phyloP scores from a whole-genome alignment of 2,329 filamentous ascomycete genomes.

The Beauveria medogensis region DNA sequence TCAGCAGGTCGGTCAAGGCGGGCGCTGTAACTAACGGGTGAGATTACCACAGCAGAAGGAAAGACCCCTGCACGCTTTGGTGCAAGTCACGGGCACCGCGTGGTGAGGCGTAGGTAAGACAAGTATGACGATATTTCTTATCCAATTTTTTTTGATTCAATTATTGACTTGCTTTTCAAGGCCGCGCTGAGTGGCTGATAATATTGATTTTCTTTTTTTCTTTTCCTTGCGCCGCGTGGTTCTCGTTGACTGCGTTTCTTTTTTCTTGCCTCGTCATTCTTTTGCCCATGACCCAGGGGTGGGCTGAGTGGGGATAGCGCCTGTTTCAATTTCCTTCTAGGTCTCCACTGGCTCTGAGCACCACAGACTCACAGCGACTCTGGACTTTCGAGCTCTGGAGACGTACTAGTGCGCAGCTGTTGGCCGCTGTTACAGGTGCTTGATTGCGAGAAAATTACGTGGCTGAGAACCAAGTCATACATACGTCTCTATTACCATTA shows the following conservation, averaged over 20 bases:
- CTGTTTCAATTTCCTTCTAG: conserved; percentile 13
- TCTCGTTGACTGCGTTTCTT: not conserved
- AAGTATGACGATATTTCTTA: not conserved
- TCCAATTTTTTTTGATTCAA: not conserved
- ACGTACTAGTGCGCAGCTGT: not conserved
- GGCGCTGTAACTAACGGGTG: not conserved
- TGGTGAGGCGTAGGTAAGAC: not conserved
- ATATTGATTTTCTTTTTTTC: not conserved
- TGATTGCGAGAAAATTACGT: no score
- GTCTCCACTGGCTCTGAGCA: not conserved
- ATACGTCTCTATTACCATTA: no score
- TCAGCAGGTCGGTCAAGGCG: not conserved
- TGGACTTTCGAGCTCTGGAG: not conserved
- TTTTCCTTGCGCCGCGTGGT: not conserved
- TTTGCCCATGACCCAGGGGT: conserved; percentile 7
- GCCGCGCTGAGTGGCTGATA: not conserved
- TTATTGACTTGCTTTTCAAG: not conserved
- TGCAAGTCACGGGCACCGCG: not conserved
- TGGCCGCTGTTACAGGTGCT: not conserved
- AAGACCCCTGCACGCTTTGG: not conserved
- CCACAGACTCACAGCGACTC: not conserved
- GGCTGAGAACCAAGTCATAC: no score
- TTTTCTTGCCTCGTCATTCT: not conserved
- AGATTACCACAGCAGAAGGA: not conserved
- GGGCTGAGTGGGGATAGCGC: conserved; percentile 15